Evolutionary conservation across 2,329 filamentous ascomycete genomes (phyloP).

Genomic region (Colletotrichum salicis): DNA sequence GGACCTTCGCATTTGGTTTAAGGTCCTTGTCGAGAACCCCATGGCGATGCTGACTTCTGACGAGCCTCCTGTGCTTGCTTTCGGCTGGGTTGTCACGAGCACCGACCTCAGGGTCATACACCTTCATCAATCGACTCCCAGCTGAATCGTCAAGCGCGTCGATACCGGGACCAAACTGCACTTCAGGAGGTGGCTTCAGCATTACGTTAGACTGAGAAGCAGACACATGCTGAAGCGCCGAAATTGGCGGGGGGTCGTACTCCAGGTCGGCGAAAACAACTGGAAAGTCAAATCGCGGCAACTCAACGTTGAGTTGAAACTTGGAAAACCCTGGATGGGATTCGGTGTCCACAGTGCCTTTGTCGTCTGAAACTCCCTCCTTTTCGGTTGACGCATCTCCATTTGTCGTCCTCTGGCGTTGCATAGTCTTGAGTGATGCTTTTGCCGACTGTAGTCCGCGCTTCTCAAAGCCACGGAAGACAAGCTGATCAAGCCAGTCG

Average conservation of each 20-base stretch:
- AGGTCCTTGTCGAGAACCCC: conserved; percentile 95
- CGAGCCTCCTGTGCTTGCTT: conserved; percentile 90
- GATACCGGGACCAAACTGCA: conserved; percentile 91
- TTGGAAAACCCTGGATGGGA: conserved; percentile 63
- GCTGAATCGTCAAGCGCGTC: conserved; percentile 70
- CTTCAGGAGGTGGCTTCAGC: conserved; percentile 84
- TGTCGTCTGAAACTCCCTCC: conserved; percentile 39
- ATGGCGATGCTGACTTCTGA: conserved; percentile 89
- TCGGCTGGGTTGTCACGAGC: conserved; percentile 93
- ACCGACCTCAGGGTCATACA: conserved; percentile 94
- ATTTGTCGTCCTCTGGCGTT: conserved; percentile 57
- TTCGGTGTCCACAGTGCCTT: conserved; percentile 50
- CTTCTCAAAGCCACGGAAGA: conserved; percentile 90
- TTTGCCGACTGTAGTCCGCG: conserved; percentile 72
- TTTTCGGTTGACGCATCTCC: conserved; percentile 51
- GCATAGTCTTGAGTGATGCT: conserved; percentile 68
- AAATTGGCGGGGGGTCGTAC: conserved; percentile 86
- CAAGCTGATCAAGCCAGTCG: conserved; percentile 94
- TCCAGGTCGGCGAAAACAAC: conserved; percentile 95
- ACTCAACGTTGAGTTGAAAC: conserved; percentile 88
- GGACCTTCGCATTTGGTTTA: conserved; percentile 94
- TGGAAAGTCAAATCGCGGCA: conserved; percentile 94
- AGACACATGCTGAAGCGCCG: conserved; percentile 74
- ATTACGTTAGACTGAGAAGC: conserved; percentile 75
- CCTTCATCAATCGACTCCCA: conserved; percentile 76